phyloP scores from a whole-genome alignment of 352 stramenopile genomes.

The Phytopythium montanum region DNA sequence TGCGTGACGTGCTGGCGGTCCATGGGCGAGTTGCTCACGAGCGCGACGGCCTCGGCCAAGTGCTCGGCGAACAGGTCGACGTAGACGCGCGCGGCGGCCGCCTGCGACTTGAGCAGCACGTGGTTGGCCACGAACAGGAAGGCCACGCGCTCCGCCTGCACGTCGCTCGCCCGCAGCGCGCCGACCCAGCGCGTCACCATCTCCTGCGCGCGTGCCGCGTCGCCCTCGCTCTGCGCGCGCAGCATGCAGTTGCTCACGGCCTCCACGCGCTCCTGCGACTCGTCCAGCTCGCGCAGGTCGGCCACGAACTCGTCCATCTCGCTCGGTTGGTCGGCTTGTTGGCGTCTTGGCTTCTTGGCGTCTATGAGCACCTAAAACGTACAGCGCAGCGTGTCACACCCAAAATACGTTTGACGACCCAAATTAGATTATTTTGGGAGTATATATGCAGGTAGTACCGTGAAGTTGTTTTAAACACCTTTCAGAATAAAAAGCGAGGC shows the following conservation, averaged over 20 bases:
- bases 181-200: conserved; percentile 72
- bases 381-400: no score
- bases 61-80: conserved; percentile 33
- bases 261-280: conserved; percentile 81
- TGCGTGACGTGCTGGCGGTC: conserved; percentile 73
- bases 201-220: conserved; percentile 23
- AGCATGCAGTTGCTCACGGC: conserved; percentile 76
- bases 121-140: conserved; percentile 86
- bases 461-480: no score
- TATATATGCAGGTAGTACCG: no score
- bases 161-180: conserved; percentile 62
- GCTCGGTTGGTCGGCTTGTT: no score
- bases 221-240: conserved; percentile 30
- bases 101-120: conserved; percentile 69
- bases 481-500: no score
- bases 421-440: no score
- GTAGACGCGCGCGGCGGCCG: conserved; percentile 15
- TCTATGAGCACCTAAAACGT: no score
- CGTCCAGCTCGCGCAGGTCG: conserved; percentile 74
- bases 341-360: no score
- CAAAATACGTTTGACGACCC: no score
- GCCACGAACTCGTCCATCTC: conserved; percentile 72
- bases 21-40: conserved; percentile 84
- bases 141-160: conserved; percentile 75
- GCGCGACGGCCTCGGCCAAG: conserved; percentile 69